These are phyloP conservation scores for Jimgerdemannia lactiflua DNA, from an alignment of 192 early-diverging fungal genomes.

Conservation along the genomic window DNA sequence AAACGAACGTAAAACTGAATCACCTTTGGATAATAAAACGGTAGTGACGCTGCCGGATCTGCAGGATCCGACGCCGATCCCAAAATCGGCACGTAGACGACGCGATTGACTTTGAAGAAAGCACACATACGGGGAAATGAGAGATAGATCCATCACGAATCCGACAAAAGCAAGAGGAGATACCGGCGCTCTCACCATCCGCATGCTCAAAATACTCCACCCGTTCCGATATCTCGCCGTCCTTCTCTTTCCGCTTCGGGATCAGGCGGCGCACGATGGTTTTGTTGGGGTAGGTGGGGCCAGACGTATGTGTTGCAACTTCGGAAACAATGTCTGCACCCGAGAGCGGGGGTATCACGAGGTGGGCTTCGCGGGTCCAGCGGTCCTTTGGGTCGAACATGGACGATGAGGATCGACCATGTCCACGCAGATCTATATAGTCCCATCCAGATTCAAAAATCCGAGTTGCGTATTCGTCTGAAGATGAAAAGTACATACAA, in stretches of 20 bases:
- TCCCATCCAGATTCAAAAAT: not conserved
- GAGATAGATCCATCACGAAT: not conserved
- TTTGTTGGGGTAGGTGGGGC: conserved; percentile 6
- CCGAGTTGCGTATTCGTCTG: not conserved
- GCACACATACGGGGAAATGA: not conserved
- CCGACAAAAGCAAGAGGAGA: not conserved
- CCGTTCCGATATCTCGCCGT: conserved; percentile 36
- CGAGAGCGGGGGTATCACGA: conserved; percentile 59
- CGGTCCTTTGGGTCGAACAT: conserved; percentile 25
- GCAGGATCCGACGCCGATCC: not conserved
- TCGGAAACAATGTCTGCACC: conserved; percentile 40
- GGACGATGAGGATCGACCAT: not conserved
- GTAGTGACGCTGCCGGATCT: conserved; percentile 12
- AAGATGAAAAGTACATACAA: conserved; percentile 26
- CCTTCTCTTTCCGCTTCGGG: conserved; percentile 46
- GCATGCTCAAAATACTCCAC: conserved; percentile 30
- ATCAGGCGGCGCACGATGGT: conserved; percentile 34
- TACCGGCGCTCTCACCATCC: not conserved
- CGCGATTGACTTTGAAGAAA: conserved; percentile 8
- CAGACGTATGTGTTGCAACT: not conserved
- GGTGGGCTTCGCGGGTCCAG: conserved; percentile 59
- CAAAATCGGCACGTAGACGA: conserved; percentile 15
- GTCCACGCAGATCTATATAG: no score
- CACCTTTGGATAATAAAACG: conserved; percentile 52
- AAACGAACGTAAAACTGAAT: not conserved